These are phyloP conservation scores for Mediolabrus comicus DNA, from an alignment of 108 stramenopile species.

Conservation along the genomic window DNA sequence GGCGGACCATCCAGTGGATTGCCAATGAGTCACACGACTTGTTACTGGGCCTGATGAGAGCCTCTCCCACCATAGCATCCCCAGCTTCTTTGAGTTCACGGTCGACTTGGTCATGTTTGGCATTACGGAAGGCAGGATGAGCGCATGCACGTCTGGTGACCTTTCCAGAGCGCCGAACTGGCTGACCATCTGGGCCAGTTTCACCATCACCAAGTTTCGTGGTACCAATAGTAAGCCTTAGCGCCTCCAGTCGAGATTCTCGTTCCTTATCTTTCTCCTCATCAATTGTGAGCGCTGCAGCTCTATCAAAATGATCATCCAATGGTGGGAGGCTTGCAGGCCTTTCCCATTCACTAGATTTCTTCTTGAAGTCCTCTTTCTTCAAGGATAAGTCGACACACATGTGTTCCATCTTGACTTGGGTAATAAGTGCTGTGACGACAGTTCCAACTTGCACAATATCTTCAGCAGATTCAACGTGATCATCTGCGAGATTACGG, in stretches of 20 bases:
- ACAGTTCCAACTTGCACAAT: conserved; percentile 74
- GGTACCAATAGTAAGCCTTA: conserved; percentile 51
- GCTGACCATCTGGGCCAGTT: conserved; percentile 21
- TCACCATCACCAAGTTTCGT: conserved; percentile 52
- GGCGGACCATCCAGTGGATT: conserved; percentile 83
- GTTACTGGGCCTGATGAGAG: conserved; percentile 81
- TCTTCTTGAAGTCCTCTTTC: conserved; percentile 81
- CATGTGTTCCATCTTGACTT: conserved; percentile 92
- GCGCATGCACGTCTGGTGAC: conserved; percentile 81
- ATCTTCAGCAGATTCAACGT: conserved; percentile 85
- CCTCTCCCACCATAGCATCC: conserved; percentile 80
- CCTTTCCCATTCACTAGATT: conserved; percentile 79
- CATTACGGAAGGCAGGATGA: conserved; percentile 87
- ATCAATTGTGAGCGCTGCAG: conserved; percentile 64
- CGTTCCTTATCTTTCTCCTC: conserved; percentile 75
- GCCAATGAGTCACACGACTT: conserved; percentile 80
- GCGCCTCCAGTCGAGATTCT: conserved; percentile 70
- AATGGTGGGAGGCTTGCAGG: conserved; percentile 66
- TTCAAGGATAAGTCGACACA: conserved; percentile 85
- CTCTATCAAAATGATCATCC: conserved; percentile 67
- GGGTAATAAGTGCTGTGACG: conserved; percentile 81
- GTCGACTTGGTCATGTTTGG: conserved; percentile 66
- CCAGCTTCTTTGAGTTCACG: conserved; percentile 72
- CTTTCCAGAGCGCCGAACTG: conserved; percentile 48
- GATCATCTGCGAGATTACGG: conserved; percentile 80